A percentile compares a stretch with the other conserved stretches of the same genome.
Conservation (phyloP, 2,329 filamentous ascomycete species). For the Epichloe hybrida region DNA sequence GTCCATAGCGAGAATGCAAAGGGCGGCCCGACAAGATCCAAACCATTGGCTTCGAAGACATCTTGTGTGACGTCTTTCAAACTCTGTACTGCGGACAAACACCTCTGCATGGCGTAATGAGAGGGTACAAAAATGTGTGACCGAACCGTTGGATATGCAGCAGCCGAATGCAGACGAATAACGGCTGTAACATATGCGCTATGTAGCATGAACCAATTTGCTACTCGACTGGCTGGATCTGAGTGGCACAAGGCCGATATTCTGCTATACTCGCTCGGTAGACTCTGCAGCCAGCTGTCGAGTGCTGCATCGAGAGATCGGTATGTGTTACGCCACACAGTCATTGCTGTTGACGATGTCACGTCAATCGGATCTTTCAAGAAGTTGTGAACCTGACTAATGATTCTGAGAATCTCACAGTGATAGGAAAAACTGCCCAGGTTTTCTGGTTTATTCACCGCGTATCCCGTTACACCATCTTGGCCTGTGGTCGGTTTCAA, state of each 20-base stretch:
- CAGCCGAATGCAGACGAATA: slow-evolving; percentile 29
- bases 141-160: slow-evolving; percentile 26
- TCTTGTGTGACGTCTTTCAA: slow-evolving; percentile 29
- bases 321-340: slow-evolving; percentile 28
- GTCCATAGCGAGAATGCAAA: slow-evolving; percentile 33
- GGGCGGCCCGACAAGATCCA: slow-evolving; percentile 28
- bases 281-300: slow-evolving; percentile 27
- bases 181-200: slow-evolving; percentile 31
- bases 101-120: slow-evolving; percentile 31
- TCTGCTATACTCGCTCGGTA: slow-evolving; percentile 31
- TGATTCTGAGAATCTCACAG: slow-evolving; percentile 29
- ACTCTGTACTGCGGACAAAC: slow-evolving; percentile 29
- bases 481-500: slow-evolving; percentile 14
- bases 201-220: slow-evolving; percentile 34
- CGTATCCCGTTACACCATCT: slow-evolving; percentile 13
- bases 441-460: slow-evolving; percentile 27
- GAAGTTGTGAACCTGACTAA: slow-evolving; percentile 30
- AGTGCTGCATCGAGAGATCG: slow-evolving; percentile 24
- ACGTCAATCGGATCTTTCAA: slow-evolving; percentile 27
- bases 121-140: slow-evolving; percentile 29
- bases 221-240: slow-evolving; percentile 29
- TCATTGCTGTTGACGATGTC: slow-evolving; percentile 23
- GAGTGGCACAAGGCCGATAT: slow-evolving; percentile 32
- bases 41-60: slow-evolving; percentile 28
- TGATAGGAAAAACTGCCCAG: slow-evolving; percentile 32